phyloP scores from a whole-genome alignment of 108 stramenopile species.

The Bacterosira constricta region DNA sequence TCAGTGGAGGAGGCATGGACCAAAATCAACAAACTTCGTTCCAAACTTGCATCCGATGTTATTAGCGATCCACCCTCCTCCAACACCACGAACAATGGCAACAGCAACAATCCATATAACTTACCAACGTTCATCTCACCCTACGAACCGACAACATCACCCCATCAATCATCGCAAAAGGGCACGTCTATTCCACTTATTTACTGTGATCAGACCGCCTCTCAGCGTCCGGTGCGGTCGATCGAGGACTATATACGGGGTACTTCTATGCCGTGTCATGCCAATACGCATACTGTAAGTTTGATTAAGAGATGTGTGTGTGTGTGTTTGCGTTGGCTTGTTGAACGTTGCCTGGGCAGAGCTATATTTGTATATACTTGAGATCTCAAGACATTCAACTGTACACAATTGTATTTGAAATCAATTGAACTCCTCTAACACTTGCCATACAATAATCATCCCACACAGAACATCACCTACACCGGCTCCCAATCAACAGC shows the following conservation, averaged over 20 bases:
- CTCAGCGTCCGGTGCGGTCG: constrained; percentile 68
- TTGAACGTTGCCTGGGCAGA: no score
- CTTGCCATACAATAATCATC: neutral
- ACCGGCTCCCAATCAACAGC: constrained; percentile 91
- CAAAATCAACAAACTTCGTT: constrained; percentile 24
- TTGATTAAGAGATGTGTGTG: no score
- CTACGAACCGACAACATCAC: constrained; percentile 10
- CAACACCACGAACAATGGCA: neutral
- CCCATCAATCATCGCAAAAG: constrained; percentile 6
- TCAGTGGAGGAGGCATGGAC: constrained; percentile 22
- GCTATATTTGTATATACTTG: no score
- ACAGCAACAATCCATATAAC: neutral
- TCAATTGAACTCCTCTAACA: neutral
- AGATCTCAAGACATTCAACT: no score
- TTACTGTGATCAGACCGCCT: constrained; percentile 89
- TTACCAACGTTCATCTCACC: constrained; percentile 46
- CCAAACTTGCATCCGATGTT: constrained; percentile 32
- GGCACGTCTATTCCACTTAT: constrained; percentile 68
- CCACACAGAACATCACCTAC: constrained; percentile 58
- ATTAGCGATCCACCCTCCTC: constrained; percentile 20
- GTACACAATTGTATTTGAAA: no score
- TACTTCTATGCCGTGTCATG: constrained; percentile 84
- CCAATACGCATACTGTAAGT: constrained; percentile 90
- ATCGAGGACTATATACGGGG: constrained; percentile 71
- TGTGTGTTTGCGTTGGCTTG: no score